A percentile compares a stretch with the other conserved stretches of the same genome.
Conservation (phyloP, 1,139 yeast genomes). For the Saccharomyces hybrid region DNA sequence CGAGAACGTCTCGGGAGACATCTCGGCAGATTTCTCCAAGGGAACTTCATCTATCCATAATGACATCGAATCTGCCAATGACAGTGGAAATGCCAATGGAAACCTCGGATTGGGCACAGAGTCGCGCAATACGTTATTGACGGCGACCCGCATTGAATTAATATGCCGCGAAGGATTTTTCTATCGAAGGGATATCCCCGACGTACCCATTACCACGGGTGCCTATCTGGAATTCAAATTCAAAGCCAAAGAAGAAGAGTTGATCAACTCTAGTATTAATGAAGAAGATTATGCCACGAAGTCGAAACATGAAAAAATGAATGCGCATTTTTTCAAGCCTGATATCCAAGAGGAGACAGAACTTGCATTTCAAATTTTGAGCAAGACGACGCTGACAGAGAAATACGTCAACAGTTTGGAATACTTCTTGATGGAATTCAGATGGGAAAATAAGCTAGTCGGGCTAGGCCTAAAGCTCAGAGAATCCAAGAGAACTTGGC, state of each 20-base stretch:
- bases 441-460: slow-evolving; percentile 32
- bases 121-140: slow-evolving; percentile 16
- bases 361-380: slow-evolving; percentile 21
- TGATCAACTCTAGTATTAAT: slow-evolving; percentile 16
- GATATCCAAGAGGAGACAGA: slow-evolving; percentile 27
- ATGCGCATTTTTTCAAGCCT: slow-evolving; percentile 25
- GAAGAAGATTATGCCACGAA: slow-evolving; percentile 17
- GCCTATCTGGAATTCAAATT: slow-evolving; percentile 27
- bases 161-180: slow-evolving; percentile 29
- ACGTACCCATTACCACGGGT: slow-evolving; percentile 28
- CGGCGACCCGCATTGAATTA: slow-evolving; percentile 28
- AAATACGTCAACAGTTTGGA: slow-evolving; percentile 30
- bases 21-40: background rate
- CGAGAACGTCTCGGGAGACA: background rate
- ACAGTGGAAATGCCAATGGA: background rate
- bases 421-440: slow-evolving; percentile 31
- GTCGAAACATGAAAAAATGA: slow-evolving; percentile 25
- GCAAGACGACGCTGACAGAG: slow-evolving; percentile 28
- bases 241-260: slow-evolving; percentile 26
- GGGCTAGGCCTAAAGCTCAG: slow-evolving; percentile 28
- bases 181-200: slow-evolving; percentile 23
- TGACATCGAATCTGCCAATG: background rate
- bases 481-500: slow-evolving; percentile 33
- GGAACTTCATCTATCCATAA: background rate
- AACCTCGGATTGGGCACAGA: slow-evolving; percentile 5